These are phyloP conservation scores for Pseudoscleropodium purum DNA, from an alignment of 225 moss, liverwort and hornwort species.

Conservation along the genomic window DNA sequence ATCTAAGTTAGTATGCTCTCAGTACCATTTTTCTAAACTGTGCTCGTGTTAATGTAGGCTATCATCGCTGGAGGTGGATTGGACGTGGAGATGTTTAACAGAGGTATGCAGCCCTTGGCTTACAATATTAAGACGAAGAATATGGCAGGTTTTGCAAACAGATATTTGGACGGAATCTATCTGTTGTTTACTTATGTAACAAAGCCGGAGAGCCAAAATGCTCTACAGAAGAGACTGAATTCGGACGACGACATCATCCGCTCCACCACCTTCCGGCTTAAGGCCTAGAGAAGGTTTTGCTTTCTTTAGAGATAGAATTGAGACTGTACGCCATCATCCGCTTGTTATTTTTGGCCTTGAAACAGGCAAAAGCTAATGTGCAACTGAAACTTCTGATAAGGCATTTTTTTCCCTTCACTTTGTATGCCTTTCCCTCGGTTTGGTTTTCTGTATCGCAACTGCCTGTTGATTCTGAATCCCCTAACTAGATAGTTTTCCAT, in stretches of 20 bases:
- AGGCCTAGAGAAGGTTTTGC: conserved; percentile 41
- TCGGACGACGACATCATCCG: conserved; percentile 93
- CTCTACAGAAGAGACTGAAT: conserved; percentile 84
- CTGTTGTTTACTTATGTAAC: conserved; percentile 92
- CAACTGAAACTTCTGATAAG: conserved; percentile 3
- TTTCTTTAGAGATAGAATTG: conserved; percentile 19
- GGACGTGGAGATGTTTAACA: conserved; percentile 99
- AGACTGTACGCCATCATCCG: conserved; percentile 1
- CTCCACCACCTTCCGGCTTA: conserved; percentile 84
- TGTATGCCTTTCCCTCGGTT: neutral
- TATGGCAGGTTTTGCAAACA: conserved; percentile 79
- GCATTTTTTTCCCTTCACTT: neutral
- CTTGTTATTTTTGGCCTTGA: conserved; percentile 29
- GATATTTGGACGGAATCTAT: conserved; percentile 97
- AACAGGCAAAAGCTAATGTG: conserved; percentile 18
- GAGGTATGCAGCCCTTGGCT: conserved; percentile 97
- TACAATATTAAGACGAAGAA: conserved; percentile 94
- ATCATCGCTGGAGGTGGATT: conserved; percentile 95
- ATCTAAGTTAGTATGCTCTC: neutral
- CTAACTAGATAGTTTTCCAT: neutral
- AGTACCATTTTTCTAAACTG: neutral
- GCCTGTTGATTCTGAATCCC: neutral
- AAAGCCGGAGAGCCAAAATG: conserved; percentile 76
- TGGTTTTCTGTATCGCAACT: neutral
- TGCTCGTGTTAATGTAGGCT: conserved; percentile 30